Base-by-base conservation (phyloP, 2,329 filamentous ascomycete species). In the Cladosporium colombiae region DNA sequence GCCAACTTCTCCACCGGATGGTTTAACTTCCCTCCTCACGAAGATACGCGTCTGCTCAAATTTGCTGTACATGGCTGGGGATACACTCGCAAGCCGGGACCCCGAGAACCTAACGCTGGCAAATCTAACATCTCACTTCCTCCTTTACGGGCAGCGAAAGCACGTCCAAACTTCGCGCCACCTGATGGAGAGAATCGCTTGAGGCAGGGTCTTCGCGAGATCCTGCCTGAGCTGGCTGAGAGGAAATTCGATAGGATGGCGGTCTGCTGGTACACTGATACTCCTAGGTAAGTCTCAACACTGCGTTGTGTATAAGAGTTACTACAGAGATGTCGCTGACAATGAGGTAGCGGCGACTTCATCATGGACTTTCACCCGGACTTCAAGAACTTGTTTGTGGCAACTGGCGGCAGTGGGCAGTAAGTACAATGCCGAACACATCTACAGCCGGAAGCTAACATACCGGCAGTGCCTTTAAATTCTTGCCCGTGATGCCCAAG, bases 1-100 rank as follows among this genome's bases (percentile, higher is more conserved):
- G 78, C 92, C 46, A 91, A 92, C 77, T 80, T 92, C 67, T 85
- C 82, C 29, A 85, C 83, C 1, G 90, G 89, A 3, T 81, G 89
- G 62, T 93, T 92, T 79, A 81, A 89, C 73, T 89, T 92, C 66
- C 89, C 90, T 1, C 89, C 90, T 0, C 77, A 73, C 0, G 70
- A 72, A 7, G 68, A 71, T 5, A 66, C 75, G 3, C 78, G 83
- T 31, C 66, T 88, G n/a, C 69, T 81, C 49, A 82, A 82, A 69
- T 69, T 81, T 29, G 80, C 79, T 7, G 74, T 78, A 21, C 80
- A 82, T 67, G 78, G 77, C 63, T 77, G 80, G 68, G 80, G 80
- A 58, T 81, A 81, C 69, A 68, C 71, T 21, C 81, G 81, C 66
- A 77, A 79, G 57, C 74, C 76, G 14, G 73, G 79, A 64, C 77